These are phyloP conservation scores for Phytophthora vignae DNA, from an alignment of 352 stramenopile species.

Conservation along the genomic window DNA sequence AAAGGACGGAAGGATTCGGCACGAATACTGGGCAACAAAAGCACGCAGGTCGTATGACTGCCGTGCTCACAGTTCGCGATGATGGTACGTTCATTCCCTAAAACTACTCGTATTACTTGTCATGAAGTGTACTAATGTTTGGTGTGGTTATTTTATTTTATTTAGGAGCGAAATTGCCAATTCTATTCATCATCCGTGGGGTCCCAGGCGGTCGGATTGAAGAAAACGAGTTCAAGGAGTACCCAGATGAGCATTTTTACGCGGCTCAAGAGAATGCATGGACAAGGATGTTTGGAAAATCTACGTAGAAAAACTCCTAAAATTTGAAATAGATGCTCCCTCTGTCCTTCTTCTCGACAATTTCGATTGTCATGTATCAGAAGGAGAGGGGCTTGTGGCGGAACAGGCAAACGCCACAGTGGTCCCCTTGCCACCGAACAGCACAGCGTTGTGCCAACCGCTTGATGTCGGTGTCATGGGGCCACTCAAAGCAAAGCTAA, in stretches of 20 bases:
- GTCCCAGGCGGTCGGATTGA: neutral
- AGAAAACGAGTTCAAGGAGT: neutral
- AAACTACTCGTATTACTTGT: neutral
- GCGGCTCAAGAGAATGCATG: neutral
- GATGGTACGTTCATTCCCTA: constrained; percentile 3
- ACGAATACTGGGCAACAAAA: neutral
- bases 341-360: neutral
- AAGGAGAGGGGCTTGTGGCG: neutral
- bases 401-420: neutral
- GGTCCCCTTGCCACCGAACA: neutral
- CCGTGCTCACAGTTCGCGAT: constrained; percentile 4
- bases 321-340: neutral
- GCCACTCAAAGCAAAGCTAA: no score
- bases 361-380: neutral
- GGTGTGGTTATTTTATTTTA: neutral
- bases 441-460: no score
- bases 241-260: neutral
- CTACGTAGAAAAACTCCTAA: neutral
- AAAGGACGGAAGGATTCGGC: constrained; percentile 7
- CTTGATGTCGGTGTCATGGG: no score
- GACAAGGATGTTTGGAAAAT: neutral
- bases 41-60: no score
- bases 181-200: constrained; percentile 1
- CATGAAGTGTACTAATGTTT: neutral
- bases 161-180: constrained; percentile 8